Base-by-base conservation (phyloP, 306 rosid species). In the Quercus parvula region DNA sequence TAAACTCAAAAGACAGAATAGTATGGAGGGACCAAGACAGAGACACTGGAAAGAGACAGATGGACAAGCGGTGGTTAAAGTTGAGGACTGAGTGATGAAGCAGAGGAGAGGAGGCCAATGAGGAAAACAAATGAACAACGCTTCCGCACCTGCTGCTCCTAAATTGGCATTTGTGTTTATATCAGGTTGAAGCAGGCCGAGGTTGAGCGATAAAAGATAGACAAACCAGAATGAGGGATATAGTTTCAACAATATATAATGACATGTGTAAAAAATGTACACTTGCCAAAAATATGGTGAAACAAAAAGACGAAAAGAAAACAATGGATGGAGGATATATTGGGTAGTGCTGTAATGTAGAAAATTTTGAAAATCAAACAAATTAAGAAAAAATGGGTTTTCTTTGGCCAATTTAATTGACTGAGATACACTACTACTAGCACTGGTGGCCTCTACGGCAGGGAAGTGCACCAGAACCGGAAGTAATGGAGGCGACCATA, bases 111-210 rank as follows among this genome's bases (percentile, higher is more conserved):
- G 11, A 24, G 20, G 56, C 11, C 11, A 41, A 41, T 41, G 46
- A 41, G 56, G 22, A 64, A 19, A 56, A 77, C 71, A 24, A 82
- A 82, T 28, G 90, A 85, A 82, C 89, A 83, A 91, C 98, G 94
- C 99, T 95, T 92, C 98, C 77, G 96, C 92, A 84, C 98, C 91
- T 85, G 90, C 98, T 90, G 90, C 98, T 90, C 87, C 91, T 88
- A 82, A 81, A 85, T 78, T 82, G 87, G 81, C 86, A 73, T 84
- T 84, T 88, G 83, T 77, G 54, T 77, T 86, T 83, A 80, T 86
- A 38, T 24, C 24, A 24, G 79, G 87, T 83, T 83, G 97, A 90
- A 95, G 96, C 98, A 91, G 91, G 97, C 88, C 87, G 99, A 87
- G 97, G 96, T 92, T 85, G 97, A 86, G 86, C 85, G 83, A 84